phyloP scores from a whole-genome alignment of 169 alveolate species.

The Cytauxzoon felis region DNA sequence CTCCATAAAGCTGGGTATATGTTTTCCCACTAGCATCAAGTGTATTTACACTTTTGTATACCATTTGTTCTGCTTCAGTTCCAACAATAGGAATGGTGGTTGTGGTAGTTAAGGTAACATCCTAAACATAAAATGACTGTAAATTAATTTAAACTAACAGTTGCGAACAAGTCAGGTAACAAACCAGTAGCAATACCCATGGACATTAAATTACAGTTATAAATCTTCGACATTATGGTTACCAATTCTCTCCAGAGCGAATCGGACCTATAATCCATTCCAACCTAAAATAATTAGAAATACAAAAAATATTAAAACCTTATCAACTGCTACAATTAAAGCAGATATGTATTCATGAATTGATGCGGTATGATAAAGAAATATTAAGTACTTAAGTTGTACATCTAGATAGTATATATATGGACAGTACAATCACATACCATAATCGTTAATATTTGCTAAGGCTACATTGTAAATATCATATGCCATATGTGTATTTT shows the following conservation, averaged over 20 bases:
- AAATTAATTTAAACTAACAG: not conserved
- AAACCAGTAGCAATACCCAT: constrained; percentile 57
- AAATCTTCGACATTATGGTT: constrained; percentile 63
- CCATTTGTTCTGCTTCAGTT: constrained; percentile 65
- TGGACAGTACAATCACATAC: not conserved
- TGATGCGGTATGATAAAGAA: constrained; percentile 72
- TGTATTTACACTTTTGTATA: constrained; percentile 37
- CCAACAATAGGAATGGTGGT: constrained; percentile 50
- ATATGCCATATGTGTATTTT: constrained; percentile 22
- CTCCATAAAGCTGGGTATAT: constrained; percentile 41
- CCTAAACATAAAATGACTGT: not conserved
- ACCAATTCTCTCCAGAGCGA: constrained; percentile 69
- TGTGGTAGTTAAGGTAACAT: not conserved
- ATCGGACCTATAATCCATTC: constrained; percentile 69
- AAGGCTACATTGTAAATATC: constrained; percentile 44
- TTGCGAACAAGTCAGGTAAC: constrained; percentile 64
- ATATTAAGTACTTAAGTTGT: constrained; percentile 53
- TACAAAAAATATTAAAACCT: not conserved
- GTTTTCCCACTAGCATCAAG: constrained; percentile 34
- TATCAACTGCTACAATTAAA: constrained; percentile 56
- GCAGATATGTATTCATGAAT: constrained; percentile 72
- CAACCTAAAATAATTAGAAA: constrained; percentile 26
- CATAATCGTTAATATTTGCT: constrained; percentile 19
- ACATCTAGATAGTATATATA: constrained; percentile 3
- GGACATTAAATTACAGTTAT: constrained; percentile 62